Percentiles rank a stretch among this genome's conserved stretches.
Evolutionary conservation across 2,329 filamentous ascomycete genomes (phyloP).

Genomic region (Tolypocladium pustulatum): DNA sequence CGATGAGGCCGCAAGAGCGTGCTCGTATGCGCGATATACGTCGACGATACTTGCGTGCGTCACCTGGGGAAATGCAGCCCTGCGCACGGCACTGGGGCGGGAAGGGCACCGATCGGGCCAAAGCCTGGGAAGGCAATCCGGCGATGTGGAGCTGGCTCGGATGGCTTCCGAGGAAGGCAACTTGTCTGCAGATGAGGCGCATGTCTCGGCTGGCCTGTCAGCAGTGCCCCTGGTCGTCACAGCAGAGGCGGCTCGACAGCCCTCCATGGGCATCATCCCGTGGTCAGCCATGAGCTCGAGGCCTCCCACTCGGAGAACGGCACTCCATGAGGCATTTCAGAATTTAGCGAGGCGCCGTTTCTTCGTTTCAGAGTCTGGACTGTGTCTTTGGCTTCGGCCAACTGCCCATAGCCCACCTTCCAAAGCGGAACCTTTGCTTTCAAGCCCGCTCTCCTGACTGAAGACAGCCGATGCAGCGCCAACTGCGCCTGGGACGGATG

Average conservation of each 20-base stretch:
- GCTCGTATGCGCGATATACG: conserved; percentile 7
- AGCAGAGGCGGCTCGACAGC: too few relatives aligned
- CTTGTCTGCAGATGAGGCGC: not conserved
- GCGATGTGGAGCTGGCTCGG: not conserved
- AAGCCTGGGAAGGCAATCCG: not conserved
- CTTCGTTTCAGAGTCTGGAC: not conserved
- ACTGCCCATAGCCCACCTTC: not conserved
- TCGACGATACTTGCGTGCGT: conserved; percentile 2
- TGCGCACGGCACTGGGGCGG: not conserved
- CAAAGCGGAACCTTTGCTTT: not conserved
- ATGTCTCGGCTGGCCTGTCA: not conserved
- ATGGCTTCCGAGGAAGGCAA: not conserved
- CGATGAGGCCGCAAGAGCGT: not conserved
- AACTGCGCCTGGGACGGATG: not conserved
- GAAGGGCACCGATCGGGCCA: not conserved
- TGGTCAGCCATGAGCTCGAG: not conserved
- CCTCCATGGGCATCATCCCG: not conserved
- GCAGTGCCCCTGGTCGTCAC: not conserved
- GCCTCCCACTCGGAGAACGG: not conserved
- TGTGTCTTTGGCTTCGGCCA: not conserved
- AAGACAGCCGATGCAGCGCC: too few relatives aligned
- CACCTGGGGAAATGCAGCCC: not conserved
- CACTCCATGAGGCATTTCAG: not conserved
- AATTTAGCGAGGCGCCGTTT: not conserved
- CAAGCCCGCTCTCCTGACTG: not conserved